Evolutionary conservation across 2,329 filamentous ascomycete genomes (phyloP), one percentile per base, ranked within the genome.

Genomic region (Akanthomyces muscarius): DNA sequence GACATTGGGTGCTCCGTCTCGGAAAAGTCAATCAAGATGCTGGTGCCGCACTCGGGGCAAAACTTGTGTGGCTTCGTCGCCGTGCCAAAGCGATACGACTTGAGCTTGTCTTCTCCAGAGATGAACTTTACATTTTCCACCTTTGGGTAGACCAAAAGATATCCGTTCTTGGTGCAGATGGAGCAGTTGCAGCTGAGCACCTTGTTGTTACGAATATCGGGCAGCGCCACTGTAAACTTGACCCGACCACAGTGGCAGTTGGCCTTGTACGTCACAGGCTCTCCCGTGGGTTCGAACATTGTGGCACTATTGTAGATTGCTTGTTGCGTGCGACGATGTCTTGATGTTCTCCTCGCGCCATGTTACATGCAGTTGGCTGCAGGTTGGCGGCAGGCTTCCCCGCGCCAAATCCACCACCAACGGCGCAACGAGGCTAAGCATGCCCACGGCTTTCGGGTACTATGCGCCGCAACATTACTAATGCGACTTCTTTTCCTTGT

Each of bases 131-230:
- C 18, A 28, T 62, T 41, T 5, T 23, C 52, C 3, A 38, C n/a
- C 42, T 48, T 48, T 7, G 52, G 36, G 44, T 56, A 56, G 5
- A 54, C 52, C 5, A 62, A 18, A 10, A 62, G 52, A 33, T 62
- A 56, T 36, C 60, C 60, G n/a, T 62, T 62, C 52, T 48, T 47
- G 28, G 41, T 50, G 50, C 60, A 62, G 42, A 62, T 57, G 28
- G 60, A 62, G 52, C 60, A 62, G 18, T 55, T 62, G 60, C 60
- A 62, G 16, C 33, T 38, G 2, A 23, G 44, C 13, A 61, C 21
- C 28, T 52, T 33, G 28, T 13, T 23, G 23, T 16, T 21, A 5
- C 33, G 48, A 14, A 54, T 36, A 16, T 61, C 47, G 5, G 59
- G 59, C 48, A 54, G 59, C 33, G 47, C 41, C 36, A 25, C 48